Evolutionary conservation across 2,329 filamentous ascomycete species (phyloP), one percentile per base, ranked within the genome.

Genomic region (Trichoderma lentiforme): DNA sequence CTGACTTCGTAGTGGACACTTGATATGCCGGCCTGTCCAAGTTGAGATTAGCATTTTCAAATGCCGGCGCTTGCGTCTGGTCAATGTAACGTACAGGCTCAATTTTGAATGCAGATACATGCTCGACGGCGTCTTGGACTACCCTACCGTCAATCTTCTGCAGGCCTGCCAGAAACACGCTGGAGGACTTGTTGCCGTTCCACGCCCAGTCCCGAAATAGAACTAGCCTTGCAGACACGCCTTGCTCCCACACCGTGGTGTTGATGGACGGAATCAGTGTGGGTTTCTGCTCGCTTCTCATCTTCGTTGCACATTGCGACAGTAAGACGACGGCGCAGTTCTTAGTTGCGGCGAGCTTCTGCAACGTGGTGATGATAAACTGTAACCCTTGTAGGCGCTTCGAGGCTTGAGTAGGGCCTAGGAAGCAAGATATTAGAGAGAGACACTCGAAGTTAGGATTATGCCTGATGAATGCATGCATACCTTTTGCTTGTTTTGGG

Each of bases 271-370:
- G 92, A 68, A 91, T 87, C 63, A 98, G 84, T 12, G 91, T 88
- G 15, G 94, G 92, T 75, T 86, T 88, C 74, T 83, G 86, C 74
- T 87, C 90, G 4, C 85, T 85, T 73, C 92, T 90, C 82, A 97
- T 91, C 75, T 91, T 92, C n/a, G 93, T 97, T 56, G 91, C 92
- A 72, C 92, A 93, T 79, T 97, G 94, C 47, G 91, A 94, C 63
- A 94, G 86, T 24, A 96, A 80, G 3, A 97, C 84, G 56, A 97
- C 85, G 28, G 93, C 92, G 67, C 95, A 85, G 76, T 93, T 88
- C 74, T 89, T 88, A 34, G 91, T 88, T 12, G 91, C 90, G 5
- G 95, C 93, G 12, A 97, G 86, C 76, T 91, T 95, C 73, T 91
- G 88, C 12, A 98, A 82, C 4, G 91, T 88, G 71, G 88, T 90